Evolutionary conservation across 2,329 filamentous ascomycete genomes (phyloP).

Genomic region (Aspergillus fumigatiaffinis): DNA sequence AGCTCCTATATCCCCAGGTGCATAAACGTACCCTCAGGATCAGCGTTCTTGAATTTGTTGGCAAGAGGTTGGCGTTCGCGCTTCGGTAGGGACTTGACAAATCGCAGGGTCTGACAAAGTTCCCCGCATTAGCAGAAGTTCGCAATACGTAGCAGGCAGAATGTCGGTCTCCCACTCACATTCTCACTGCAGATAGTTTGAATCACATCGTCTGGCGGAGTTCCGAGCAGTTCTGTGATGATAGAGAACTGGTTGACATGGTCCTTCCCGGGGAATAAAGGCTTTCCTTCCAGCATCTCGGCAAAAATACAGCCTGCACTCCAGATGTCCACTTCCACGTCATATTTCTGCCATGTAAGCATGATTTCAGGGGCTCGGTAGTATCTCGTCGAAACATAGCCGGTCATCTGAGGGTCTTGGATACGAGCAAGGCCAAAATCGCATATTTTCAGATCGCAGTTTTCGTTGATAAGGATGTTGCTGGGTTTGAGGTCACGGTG

Average conservation of each 20-base stretch:
- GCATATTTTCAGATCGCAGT: slow-evolving; percentile 99
- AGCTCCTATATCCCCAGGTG: not conserved
- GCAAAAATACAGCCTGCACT: slow-evolving; percentile 98
- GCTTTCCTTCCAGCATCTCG: slow-evolving; percentile 98
- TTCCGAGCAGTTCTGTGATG: slow-evolving; percentile 95
- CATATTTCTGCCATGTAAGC: slow-evolving; percentile 99
- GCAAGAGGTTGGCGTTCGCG: slow-evolving; percentile 81
- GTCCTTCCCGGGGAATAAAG: slow-evolving; percentile 96
- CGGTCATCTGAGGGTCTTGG: slow-evolving; percentile 99
- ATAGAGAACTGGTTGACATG: slow-evolving; percentile 99
- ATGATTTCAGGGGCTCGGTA: slow-evolving; percentile 99
- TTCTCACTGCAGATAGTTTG: slow-evolving; percentile 98
- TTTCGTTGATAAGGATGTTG: slow-evolving; percentile 99
- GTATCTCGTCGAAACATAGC: slow-evolving; percentile 97
- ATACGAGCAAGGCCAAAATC: slow-evolving; percentile 97
- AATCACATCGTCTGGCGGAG: slow-evolving; percentile 96
- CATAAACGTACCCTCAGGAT: slow-evolving; percentile 64
- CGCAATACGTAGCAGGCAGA: not conserved
- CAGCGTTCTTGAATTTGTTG: slow-evolving; percentile 93
- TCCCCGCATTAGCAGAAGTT: slow-evolving; percentile 21
- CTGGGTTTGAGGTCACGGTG: slow-evolving; percentile 97
- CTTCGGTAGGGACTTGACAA: slow-evolving; percentile 95
- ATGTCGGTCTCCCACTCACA: slow-evolving; percentile 48
- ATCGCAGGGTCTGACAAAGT: slow-evolving; percentile 73
- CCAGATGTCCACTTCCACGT: slow-evolving; percentile 98